Base-by-base conservation (phyloP, 2,329 filamentous ascomycete species). In the Penicillium paneum region DNA sequence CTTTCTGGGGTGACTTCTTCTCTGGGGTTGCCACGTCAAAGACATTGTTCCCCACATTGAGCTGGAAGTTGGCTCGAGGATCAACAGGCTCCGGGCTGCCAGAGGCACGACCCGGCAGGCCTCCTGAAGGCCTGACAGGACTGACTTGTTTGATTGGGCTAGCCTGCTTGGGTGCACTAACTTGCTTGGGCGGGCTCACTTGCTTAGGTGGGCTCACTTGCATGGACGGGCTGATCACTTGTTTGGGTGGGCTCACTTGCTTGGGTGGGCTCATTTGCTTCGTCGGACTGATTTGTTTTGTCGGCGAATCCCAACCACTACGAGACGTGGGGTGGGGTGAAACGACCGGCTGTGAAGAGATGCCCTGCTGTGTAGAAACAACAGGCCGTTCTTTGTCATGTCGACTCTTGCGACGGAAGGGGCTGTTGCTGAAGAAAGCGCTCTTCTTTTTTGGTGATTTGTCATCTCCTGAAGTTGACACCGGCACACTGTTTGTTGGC, bases 41-140 rank as follows among this genome's bases (percentile, higher is more conserved):
- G 11, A 99, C 91, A 65, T 99, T 99, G 65, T 95, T 91, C 8
- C 94, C 94, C 51, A 99, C 84, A 66, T 97, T 97, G 28, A 99
- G 81, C 57, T 96, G 93, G 65, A 97, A 86, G 70, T 89, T 96
- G 36, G 93, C 91, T 58, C 94, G 87, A 52, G 93, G 92, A 68
- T 97, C 94, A 35, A 94, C 92, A 1, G 89, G 89, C 49, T 95
- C 90, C 3, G 90, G 91, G 65, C 91, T 95, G 49, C 78, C 79
- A 40, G 67, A 65, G n/a, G 54, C 61, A 19, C 63, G 66, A 17
- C 64, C 63, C 38, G 55, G 43, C 5, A 60, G 58, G 42, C 59
- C 66, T 62, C 63, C 54, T 50, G 74, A 59, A 69, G 78, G 49
- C 71, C 79, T 67, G 68, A 78, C 62, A 60, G 81, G 58, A 63